Percentiles rank a stretch among this genome's conserved stretches.
Evolutionary conservation across 108 stramenopile genomes (phyloP).

Genomic region (Stephanodiscus triporus): DNA sequence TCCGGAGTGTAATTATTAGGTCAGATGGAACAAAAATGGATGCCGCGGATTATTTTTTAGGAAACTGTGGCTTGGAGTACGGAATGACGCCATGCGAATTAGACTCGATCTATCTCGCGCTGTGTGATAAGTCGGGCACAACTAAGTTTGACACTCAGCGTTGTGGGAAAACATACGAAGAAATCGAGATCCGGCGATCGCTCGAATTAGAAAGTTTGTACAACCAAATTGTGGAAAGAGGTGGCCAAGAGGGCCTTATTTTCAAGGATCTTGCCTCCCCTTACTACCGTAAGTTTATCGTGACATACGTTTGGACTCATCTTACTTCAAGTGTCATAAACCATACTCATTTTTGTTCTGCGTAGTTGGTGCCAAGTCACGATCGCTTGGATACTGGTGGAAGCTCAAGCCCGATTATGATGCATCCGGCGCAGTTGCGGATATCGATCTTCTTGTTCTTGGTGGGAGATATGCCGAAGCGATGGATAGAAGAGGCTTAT

Average conservation of each 20-base stretch:
- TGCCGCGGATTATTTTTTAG: slow-evolving; percentile 65
- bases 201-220: slow-evolving; percentile 66
- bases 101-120: slow-evolving; percentile 62
- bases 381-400: slow-evolving; percentile 71
- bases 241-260: slow-evolving; percentile 76
- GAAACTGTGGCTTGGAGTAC: slow-evolving; percentile 32
- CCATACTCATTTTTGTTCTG: slow-evolving; percentile 15
- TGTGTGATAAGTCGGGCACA: slow-evolving; percentile 30
- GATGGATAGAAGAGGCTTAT: slow-evolving; percentile 30
- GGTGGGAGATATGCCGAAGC: slow-evolving; percentile 36
- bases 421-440: slow-evolving; percentile 33
- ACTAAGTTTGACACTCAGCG: slow-evolving; percentile 38
- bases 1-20: slow-evolving; percentile 66
- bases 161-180: slow-evolving; percentile 46
- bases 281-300: slow-evolving; percentile 28
- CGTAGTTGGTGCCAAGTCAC: slow-evolving; percentile 54
- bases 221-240: slow-evolving; percentile 61
- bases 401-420: slow-evolving; percentile 59
- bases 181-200: slow-evolving; percentile 65
- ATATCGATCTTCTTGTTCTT: slow-evolving; percentile 70
- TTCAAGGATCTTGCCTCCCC: slow-evolving; percentile 85
- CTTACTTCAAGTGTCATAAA: neutral
- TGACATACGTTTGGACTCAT: too few species aligned
- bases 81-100: slow-evolving; percentile 46
- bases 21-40: slow-evolving; percentile 66